Conservation (phyloP, 164 flowering plant species). For the Tetrastigma voinierianum region DNA sequence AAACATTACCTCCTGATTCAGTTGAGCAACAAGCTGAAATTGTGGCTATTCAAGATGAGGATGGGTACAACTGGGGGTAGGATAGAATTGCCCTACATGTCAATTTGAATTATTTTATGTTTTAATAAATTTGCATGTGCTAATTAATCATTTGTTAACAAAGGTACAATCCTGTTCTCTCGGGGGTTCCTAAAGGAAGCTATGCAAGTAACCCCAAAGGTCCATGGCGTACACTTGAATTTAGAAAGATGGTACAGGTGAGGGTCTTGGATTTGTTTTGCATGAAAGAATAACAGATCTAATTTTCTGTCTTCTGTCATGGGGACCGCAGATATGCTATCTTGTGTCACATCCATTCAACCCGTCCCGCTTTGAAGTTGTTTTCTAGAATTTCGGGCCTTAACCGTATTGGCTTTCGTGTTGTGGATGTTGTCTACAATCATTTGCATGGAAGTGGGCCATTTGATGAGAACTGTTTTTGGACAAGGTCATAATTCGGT, state of each 20-base stretch:
- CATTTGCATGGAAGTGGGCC: slow-evolving; percentile 93
- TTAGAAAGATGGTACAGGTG: slow-evolving; percentile 95
- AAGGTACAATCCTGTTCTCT: slow-evolving; percentile 93
- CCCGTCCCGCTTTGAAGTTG: not conserved
- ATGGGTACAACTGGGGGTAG: slow-evolving; percentile 98
- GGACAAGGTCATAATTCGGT: slow-evolving; percentile 66
- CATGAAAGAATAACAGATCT: not conserved
- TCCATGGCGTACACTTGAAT: slow-evolving; percentile 70
- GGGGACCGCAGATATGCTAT: not conserved
- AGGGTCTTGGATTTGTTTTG: not conserved
- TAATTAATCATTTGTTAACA: slow-evolving; percentile 1
- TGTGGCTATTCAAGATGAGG: slow-evolving; percentile 69
- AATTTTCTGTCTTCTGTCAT: no score
- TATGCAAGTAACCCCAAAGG: slow-evolving; percentile 87
- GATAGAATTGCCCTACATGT: slow-evolving; percentile 8
- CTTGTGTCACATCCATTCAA: not conserved
- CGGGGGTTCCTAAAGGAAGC: slow-evolving; percentile 99
- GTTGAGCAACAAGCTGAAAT: slow-evolving; percentile 80
- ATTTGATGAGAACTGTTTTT: slow-evolving; percentile 67
- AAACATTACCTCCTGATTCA: slow-evolving; percentile 81
- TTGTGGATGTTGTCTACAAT: slow-evolving; percentile 97
- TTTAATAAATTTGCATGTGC: not conserved
- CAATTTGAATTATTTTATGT: not conserved
- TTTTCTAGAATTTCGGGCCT: slow-evolving; percentile 55
- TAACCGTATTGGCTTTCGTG: slow-evolving; percentile 75